Conservation (phyloP, 2,329 filamentous ascomycete genomes). For the Simplicillium sp. region DNA sequence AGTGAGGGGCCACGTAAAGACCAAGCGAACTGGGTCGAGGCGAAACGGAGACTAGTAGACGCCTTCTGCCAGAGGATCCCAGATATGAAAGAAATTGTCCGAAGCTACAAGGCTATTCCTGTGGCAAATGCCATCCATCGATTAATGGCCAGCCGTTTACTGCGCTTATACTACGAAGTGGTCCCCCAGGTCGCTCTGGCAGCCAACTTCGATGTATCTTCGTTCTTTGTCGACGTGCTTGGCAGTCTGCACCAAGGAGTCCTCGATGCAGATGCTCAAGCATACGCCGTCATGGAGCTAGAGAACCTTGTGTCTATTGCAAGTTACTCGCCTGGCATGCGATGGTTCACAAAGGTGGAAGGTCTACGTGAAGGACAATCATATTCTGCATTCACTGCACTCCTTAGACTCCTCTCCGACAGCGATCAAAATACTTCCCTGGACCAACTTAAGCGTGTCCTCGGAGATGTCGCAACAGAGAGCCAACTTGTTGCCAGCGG, state of each 20-base stretch:
- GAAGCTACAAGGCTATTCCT: constrained; percentile 59
- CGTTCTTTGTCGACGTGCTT: constrained; percentile 61
- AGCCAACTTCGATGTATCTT: constrained; percentile 81
- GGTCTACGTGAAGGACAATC: constrained; percentile 34
- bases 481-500: constrained; percentile 53
- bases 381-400: constrained; percentile 59
- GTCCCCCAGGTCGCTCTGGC: constrained; percentile 71
- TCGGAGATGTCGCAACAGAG: constrained; percentile 53
- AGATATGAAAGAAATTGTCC: constrained; percentile 70
- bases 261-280: constrained; percentile 37
- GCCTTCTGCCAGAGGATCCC: constrained; percentile 75
- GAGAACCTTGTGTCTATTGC: constrained; percentile 77
- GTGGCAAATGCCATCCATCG: constrained; percentile 64
- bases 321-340: constrained; percentile 70
- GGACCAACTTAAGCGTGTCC: constrained; percentile 41
- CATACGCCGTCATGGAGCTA: constrained; percentile 61
- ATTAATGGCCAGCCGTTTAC: constrained; percentile 67
- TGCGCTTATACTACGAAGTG: constrained; percentile 78
- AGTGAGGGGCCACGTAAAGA: constrained; percentile 28
- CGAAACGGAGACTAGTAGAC: constrained; percentile 55
- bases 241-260: constrained; percentile 46
- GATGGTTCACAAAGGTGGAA: constrained; percentile 76
- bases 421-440: constrained; percentile 18
- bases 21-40: constrained; percentile 56
- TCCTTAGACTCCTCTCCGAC: constrained; percentile 41